Percentiles rank a stretch among this genome's conserved stretches.
Evolutionary conservation across 2,329 filamentous ascomycete genomes (phyloP).

Genomic region (Sclerotinia glacialis): DNA sequence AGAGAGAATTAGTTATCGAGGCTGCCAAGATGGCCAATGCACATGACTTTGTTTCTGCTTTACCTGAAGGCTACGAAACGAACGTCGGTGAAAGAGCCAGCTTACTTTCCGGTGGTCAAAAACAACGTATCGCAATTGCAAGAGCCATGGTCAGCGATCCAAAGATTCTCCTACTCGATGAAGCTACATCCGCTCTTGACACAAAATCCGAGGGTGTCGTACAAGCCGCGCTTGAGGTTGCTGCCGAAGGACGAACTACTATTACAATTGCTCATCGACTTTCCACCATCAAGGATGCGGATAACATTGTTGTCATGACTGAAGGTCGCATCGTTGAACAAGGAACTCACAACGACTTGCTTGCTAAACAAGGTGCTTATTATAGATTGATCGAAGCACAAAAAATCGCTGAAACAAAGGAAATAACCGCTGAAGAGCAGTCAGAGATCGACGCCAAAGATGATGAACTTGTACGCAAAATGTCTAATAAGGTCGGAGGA

Average conservation of each 20-base stretch:
- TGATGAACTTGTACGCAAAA: slow-evolving; percentile 50
- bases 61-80: slow-evolving; percentile 89
- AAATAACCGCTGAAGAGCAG: slow-evolving; percentile 51
- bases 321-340: slow-evolving; percentile 86
- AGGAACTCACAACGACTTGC: slow-evolving; percentile 77
- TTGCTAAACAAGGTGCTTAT: slow-evolving; percentile 71
- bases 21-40: slow-evolving; percentile 91
- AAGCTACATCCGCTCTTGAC: slow-evolving; percentile 90
- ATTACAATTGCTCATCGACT: slow-evolving; percentile 95
- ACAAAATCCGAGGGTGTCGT: slow-evolving; percentile 94
- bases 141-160: slow-evolving; percentile 87
- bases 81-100: slow-evolving; percentile 95
- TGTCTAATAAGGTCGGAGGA: slow-evolving; percentile 43
- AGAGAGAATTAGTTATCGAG: slow-evolving; percentile 68
- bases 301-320: slow-evolving; percentile 94
- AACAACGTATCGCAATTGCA: slow-evolving; percentile 94
- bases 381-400: slow-evolving; percentile 85
- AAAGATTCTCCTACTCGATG: slow-evolving; percentile 87
- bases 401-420: slow-evolving; percentile 65
- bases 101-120: slow-evolving; percentile 88
- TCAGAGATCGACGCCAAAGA: slow-evolving; percentile 50
- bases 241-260: slow-evolving; percentile 82
- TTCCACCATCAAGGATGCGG: slow-evolving; percentile 88
- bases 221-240: slow-evolving; percentile 85
- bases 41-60: slow-evolving; percentile 79